A percentile compares a stretch with the other conserved stretches of the same genome.
phyloP scores from a whole-genome alignment of 345 rosid genomes.

The Linum tenue region DNA sequence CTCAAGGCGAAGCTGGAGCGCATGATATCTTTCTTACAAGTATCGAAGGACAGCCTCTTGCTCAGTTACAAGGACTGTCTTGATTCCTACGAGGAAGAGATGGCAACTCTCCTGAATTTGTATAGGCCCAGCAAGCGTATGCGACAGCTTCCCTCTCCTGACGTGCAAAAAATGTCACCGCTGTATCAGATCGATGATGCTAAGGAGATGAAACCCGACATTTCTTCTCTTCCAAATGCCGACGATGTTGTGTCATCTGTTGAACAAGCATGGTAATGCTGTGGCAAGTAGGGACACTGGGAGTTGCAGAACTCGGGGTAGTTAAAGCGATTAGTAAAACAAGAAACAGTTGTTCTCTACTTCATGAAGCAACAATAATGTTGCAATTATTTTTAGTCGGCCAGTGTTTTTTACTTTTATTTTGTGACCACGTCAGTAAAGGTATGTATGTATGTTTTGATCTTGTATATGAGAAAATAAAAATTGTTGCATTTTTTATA shows the following conservation, averaged over 20 bases:
- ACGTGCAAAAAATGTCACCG: constrained; percentile 52
- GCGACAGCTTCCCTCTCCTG: constrained; percentile 50
- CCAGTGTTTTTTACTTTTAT: too few species aligned
- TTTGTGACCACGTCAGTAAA: too few species aligned
- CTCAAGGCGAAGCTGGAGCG: constrained; percentile 66
- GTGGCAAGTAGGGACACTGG: too few species aligned
- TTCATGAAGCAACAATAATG: too few species aligned
- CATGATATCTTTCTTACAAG: constrained; percentile 37
- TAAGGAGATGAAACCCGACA: constrained; percentile 69
- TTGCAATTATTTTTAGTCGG: too few species aligned
- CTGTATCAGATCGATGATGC: constrained; percentile 61
- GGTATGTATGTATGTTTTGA: too few species aligned
- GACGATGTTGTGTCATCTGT: constrained; percentile 53
- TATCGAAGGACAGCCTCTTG: constrained; percentile 40
- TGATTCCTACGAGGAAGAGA: constrained; percentile 64
- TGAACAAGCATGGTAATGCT: too few species aligned
- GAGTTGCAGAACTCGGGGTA: too few species aligned
- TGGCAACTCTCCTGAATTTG: constrained; percentile 38
- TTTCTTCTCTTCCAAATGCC: constrained; percentile 52
- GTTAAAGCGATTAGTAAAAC: too few species aligned
- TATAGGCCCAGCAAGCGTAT: constrained; percentile 48
- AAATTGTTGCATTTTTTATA: too few species aligned
- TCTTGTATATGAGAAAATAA: too few species aligned
- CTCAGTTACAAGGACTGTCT: constrained; percentile 57
- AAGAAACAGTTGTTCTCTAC: too few species aligned